Conservation (phyloP, 768 basidiomycete genomes). For the Auricularia sp. region DNA sequence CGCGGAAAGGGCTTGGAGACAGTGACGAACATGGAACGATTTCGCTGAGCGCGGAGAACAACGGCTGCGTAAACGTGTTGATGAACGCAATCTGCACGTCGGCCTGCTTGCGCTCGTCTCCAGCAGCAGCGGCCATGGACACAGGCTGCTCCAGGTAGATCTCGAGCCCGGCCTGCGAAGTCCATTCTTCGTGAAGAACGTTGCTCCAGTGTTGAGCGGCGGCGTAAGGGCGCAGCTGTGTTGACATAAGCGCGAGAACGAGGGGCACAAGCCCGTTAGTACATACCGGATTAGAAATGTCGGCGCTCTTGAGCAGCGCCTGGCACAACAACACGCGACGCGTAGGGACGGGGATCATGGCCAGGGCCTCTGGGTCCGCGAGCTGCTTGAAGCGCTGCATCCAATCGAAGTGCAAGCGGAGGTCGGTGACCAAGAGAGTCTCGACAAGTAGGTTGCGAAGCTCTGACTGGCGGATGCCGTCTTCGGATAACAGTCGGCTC, state of each 20-base stretch:
- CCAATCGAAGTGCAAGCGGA: constrained; percentile 56
- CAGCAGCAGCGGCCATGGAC: constrained; percentile 47
- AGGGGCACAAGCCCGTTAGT: no score
- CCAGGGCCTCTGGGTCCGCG: constrained; percentile 14
- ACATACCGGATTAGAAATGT: constrained; percentile 80
- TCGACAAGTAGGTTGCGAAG: constrained; percentile 71
- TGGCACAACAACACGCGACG: constrained; percentile 74
- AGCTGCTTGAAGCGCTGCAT: constrained; percentile 34
- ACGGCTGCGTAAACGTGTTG: constrained; percentile 67
- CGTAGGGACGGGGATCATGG: constrained; percentile 28
- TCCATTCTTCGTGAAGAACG: constrained; percentile 85
- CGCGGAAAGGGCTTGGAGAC: not conserved
- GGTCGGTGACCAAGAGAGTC: constrained; percentile 88
- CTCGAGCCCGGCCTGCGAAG: constrained; percentile 80
- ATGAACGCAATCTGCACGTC: constrained; percentile 87
- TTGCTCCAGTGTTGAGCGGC: constrained; percentile 76
- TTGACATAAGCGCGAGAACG: no score
- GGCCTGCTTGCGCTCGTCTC: constrained; percentile 54
- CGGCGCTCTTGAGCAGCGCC: constrained; percentile 91
- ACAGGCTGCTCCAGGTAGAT: constrained; percentile 61
- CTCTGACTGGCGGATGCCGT: constrained; percentile 12
- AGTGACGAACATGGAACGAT: constrained; percentile 60
- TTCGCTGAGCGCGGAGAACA: constrained; percentile 64
- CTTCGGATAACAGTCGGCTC: constrained; percentile 38
- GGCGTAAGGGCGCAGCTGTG: constrained; percentile 38